Percentiles rank a stretch among this genome's conserved stretches.
Conservation (phyloP, 306 rosid genomes). For the Prunus dulcis region DNA sequence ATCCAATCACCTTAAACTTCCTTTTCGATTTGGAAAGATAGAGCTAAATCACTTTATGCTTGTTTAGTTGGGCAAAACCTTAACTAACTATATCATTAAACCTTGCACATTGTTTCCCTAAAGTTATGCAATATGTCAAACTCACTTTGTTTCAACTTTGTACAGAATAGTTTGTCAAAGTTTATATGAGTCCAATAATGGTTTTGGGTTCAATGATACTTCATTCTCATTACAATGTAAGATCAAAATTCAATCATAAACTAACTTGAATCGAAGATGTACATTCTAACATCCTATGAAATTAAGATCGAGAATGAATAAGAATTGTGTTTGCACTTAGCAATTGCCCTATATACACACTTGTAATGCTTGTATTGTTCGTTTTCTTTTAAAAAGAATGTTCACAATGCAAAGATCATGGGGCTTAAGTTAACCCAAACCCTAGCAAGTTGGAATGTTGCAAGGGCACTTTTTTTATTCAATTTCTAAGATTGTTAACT, state of each 20-base stretch:
- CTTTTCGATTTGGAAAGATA: not conserved
- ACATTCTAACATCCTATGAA: no score
- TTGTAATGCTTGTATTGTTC: not conserved
- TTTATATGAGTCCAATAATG: not conserved
- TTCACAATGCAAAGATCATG: no score
- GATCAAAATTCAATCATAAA: not conserved
- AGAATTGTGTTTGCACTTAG: no score
- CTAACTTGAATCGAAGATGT: not conserved
- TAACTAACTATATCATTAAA: not conserved
- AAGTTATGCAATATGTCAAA: not conserved
- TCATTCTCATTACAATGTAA: not conserved
- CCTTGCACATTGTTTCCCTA: not conserved
- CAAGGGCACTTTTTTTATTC: no score
- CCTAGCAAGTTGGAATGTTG: not conserved
- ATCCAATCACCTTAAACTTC: not conserved
- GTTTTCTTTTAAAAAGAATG: not conserved
- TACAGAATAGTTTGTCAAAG: not conserved
- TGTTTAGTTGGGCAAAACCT: not conserved
- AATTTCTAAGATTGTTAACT: no score
- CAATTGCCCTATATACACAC: not conserved
- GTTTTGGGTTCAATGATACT: not conserved
- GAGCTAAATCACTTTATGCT: not conserved
- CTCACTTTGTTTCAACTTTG: not conserved
- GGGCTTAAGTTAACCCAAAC: no score
- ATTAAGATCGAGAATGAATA: no score